Conservation (phyloP, 2,329 filamentous ascomycete species). For the Aspergillus sp. region DNA sequence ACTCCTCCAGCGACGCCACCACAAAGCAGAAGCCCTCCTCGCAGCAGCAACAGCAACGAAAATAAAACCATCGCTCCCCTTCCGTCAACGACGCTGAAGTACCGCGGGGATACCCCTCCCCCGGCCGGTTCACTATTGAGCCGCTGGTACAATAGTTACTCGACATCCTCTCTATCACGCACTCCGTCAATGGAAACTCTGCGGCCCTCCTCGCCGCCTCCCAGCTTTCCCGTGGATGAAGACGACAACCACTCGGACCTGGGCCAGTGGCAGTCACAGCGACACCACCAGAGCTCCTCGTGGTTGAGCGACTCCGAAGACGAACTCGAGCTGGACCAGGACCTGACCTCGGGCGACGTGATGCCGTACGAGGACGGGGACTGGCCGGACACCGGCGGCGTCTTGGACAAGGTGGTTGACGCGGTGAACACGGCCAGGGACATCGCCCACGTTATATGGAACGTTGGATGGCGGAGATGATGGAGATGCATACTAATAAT, state of each 20-base stretch:
- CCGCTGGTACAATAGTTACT: slow-evolving; percentile 34
- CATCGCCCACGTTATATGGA: slow-evolving; percentile 59
- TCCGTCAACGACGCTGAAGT: slow-evolving; percentile 80
- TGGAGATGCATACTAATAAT: background rate
- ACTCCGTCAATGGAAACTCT: slow-evolving; percentile 78
- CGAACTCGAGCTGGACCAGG: slow-evolving; percentile 46
- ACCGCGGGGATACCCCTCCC: slow-evolving; percentile 61
- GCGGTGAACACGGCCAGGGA: slow-evolving; percentile 59
- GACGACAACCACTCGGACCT: slow-evolving; percentile 44
- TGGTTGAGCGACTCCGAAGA: slow-evolving; percentile 31
- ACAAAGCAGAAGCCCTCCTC: slow-evolving; percentile 43
- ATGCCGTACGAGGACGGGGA: slow-evolving; percentile 78
- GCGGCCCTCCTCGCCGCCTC: slow-evolving; percentile 57
- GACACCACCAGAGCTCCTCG: slow-evolving; percentile 13
- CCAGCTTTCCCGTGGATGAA: slow-evolving; percentile 56
- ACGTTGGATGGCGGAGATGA: slow-evolving; percentile 53
- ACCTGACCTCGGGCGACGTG: slow-evolving; percentile 74
- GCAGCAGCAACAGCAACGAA: slow-evolving; percentile 49
- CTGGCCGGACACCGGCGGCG: slow-evolving; percentile 52
- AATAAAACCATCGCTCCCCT: slow-evolving; percentile 83
- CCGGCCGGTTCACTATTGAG: slow-evolving; percentile 22
- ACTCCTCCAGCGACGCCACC: slow-evolving; percentile 45
- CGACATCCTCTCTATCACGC: slow-evolving; percentile 47
- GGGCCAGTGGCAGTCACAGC: slow-evolving; percentile 32
- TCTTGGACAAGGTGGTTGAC: slow-evolving; percentile 73